These are phyloP conservation scores for Aspergillus floridensis DNA, from an alignment of 2,329 filamentous ascomycete genomes.

Conservation along the genomic window DNA sequence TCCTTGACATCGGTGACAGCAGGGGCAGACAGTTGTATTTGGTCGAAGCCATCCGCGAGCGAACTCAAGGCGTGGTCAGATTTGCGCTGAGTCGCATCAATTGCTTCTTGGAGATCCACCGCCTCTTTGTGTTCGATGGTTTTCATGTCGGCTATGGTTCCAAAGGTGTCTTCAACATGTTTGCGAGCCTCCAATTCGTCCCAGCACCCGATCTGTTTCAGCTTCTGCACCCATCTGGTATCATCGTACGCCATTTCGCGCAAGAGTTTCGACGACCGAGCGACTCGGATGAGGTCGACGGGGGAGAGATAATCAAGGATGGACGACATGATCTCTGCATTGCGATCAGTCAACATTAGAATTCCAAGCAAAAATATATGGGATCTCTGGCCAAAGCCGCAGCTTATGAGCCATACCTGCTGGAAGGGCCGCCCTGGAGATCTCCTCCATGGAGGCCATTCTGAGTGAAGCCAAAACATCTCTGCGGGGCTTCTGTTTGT, in stretches of 20 bases:
- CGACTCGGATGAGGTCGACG: constrained; percentile 79
- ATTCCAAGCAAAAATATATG: not conserved
- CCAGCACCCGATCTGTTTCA: constrained; percentile 89
- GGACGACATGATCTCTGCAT: constrained; percentile 74
- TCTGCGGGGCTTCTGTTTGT: constrained; percentile 38
- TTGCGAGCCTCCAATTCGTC: constrained; percentile 81
- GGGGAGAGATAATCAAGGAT: constrained; percentile 89
- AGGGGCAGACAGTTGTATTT: constrained; percentile 58
- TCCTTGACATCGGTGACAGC: constrained; percentile 27
- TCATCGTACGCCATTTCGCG: constrained; percentile 99
- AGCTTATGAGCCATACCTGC: constrained; percentile 60
- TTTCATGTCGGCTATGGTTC: constrained; percentile 28
- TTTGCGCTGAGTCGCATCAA: constrained; percentile 7
- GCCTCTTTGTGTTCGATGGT: constrained; percentile 28
- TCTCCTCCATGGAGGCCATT: constrained; percentile 71
- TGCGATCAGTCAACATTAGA: not conserved
- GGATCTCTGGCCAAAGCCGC: not conserved
- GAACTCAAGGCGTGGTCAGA: constrained; percentile 29
- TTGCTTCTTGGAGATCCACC: constrained; percentile 19
- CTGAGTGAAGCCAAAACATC: constrained; percentile 73
- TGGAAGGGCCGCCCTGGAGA: constrained; percentile 73
- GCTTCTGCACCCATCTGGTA: constrained; percentile 82
- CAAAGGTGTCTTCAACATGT: constrained; percentile 68
- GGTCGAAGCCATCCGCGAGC: constrained; percentile 74
- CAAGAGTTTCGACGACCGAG: constrained; percentile 78